Evolutionary conservation across 2,329 filamentous ascomycete species (phyloP), one percentile per base, ranked within the genome.

Genomic region (Trichoderma sp.): DNA sequence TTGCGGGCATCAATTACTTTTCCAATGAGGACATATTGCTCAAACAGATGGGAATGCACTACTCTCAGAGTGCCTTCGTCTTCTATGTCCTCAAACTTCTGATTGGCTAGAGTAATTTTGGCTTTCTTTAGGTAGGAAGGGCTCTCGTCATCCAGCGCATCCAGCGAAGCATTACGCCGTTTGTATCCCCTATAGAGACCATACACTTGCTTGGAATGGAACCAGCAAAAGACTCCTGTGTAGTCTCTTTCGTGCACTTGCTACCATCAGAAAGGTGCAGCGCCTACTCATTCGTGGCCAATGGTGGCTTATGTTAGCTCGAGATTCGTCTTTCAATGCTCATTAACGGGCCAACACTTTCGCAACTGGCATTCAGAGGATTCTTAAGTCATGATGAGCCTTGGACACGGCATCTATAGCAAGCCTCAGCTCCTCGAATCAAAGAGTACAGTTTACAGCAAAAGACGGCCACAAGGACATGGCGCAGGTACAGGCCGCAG

Each of bases 171-270:
- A 58, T 58, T 66, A n/a, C 63, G 63, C 8, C 63, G 63, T 26
- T 66, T 66, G 18, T 66, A 66, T 8, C 63, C 63, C 52, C 56
- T 66, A 37, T 66, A 66, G 37, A 66, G 63, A 1, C 63, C 63
- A 26, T 46, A 66, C 28, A 66, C 63, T 54, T 66, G 52, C 8
- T 66, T 66, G 14, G 63, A 56, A 24, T 66, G 63, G 16, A 58
- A 66, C 52, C 52, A 66, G n/a, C 63, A 66, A 21, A 66, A 66
- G 37, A 66, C 21, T n/a, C 63, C 63, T 66, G 63, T 30, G 63
- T 66, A 28, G 63, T 52, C 14, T 66, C 52, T 34, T 58, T 66
- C 13, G n/a, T 56, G 26, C 63, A 66, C 14, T 34, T 66, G 37
- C 34, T 56, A 6, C 16, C 52, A 34, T 66, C 63, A 16, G 63